Evolutionary conservation across 2,329 filamentous ascomycete genomes (phyloP), one percentile per base, ranked within the genome.

Genomic region (Neonectria coccinea): DNA sequence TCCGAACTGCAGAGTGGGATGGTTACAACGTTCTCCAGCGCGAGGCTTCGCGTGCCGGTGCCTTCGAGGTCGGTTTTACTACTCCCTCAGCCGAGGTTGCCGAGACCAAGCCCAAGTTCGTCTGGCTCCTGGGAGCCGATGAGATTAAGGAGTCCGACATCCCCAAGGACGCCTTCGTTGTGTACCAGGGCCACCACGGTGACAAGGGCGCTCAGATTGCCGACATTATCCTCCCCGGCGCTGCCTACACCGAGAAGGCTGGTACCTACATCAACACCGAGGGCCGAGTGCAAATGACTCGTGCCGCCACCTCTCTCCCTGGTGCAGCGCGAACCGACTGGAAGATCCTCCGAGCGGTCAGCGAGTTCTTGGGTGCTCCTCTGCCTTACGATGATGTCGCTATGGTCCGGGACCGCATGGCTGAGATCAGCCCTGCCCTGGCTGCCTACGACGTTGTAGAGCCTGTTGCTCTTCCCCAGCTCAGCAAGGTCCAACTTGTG

Each of bases 111-210:
- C 91, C 96, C 67, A 99, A 98, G 86, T 94, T 99, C 76, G 84
- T 99, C 77, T 99, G 95, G 94, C 90, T 99, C 56, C 89, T 99
- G 56, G 96, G 94, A 71, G 96, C 96, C 29, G 96, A 99, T 78
- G 96, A 99, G 83, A 87, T 98, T 77, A 86, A 86, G 69, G 89
- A 92, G 72, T 86, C 88, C 64, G 94, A 97, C 73, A 92, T 99
- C 62, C 96, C 96, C 74, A 97, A 96, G 85, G 92, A 96, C 71
- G 94, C 96, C 12, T 99, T 98, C 78, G 91, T 99, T 67, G 88
- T 99, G 75, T 99, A 99, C 85, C 96, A 99, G 82, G 96, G 96
- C 70, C 96, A 99, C 81, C 96, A 99, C 80, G 96, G 96, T 81
- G 96, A 99, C 83, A 88, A 88, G 57, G 96, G 95, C 69, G 96